A percentile compares a stretch with the other conserved stretches of the same genome.
These are phyloP conservation scores for Aspergillus coremiiformis DNA, from an alignment of 495 filamentous ascomycete genomes.

Conservation along the genomic window DNA sequence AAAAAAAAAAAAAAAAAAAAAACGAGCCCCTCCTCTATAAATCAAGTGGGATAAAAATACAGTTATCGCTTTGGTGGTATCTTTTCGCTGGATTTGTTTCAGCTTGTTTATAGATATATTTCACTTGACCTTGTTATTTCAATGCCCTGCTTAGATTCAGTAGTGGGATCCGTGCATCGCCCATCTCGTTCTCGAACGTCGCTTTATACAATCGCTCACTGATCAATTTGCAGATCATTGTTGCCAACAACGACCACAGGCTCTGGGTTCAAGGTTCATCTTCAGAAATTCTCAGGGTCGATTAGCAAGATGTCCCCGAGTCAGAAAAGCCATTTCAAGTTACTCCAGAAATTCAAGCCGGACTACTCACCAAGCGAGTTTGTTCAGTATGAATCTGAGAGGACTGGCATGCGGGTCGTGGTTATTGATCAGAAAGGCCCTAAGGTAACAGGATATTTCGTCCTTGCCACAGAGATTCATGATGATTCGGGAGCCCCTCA, in stretches of 20 bases:
- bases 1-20: constrained; percentile 11
- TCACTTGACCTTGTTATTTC: neutral
- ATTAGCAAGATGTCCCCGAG: constrained; percentile 34
- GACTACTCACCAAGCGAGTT: constrained; percentile 82
- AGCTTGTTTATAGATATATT: neutral
- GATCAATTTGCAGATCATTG: constrained; percentile 11
- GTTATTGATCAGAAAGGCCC: constrained; percentile 89
- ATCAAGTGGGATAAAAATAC: neutral
- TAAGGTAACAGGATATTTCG: constrained; percentile 90
- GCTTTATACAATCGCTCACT: neutral
- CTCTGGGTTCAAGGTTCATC: constrained; percentile 1
- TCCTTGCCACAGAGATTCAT: constrained; percentile 93
- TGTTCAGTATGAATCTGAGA: constrained; percentile 78
- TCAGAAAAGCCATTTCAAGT: constrained; percentile 58
- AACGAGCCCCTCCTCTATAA: constrained; percentile 6
- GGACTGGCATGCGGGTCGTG: constrained; percentile 89
- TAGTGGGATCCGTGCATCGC: neutral
- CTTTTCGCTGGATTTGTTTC: neutral
- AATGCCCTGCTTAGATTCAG: neutral
- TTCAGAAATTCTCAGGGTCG: constrained; percentile 13
- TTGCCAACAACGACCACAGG: constrained; percentile 19
- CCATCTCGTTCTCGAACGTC: neutral
- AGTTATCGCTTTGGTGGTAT: neutral
- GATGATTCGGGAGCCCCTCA: constrained; percentile 95
- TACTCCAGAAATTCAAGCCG: constrained; percentile 72